phyloP scores from a whole-genome alignment of 768 basidiomycete genomes.

The Pluteus cervinus region DNA sequence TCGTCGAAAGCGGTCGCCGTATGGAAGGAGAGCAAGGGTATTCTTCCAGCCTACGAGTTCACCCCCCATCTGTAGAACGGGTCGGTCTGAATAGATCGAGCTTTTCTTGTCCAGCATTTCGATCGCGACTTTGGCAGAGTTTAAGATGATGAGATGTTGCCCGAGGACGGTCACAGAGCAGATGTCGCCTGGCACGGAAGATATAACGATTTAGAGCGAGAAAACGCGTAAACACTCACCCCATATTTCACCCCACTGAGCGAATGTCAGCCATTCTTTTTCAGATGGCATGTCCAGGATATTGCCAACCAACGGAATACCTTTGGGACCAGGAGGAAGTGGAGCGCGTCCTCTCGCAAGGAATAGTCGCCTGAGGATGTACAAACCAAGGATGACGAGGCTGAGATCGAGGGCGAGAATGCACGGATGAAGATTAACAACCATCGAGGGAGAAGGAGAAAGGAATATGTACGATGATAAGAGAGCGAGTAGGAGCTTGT shows the following conservation, averaged over 20 bases:
- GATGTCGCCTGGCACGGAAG: conserved; percentile 42
- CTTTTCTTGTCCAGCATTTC: conserved; percentile 67
- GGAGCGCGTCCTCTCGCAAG: conserved; percentile 16
- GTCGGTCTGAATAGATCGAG: conserved; percentile 64
- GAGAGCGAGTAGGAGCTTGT: conserved; percentile 13
- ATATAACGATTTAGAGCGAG: not conserved
- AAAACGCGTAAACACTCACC: conserved; percentile 24
- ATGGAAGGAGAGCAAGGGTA: conserved; percentile 48
- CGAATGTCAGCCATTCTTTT: conserved; percentile 46
- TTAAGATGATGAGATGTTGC: conserved; percentile 52
- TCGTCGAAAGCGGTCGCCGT: conserved; percentile 49
- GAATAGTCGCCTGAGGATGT: conserved; percentile 27
- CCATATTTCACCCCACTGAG: conserved; percentile 46
- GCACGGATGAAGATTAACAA: conserved; percentile 17
- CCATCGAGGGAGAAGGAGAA: conserved; percentile 18
- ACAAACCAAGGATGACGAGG: conserved; percentile 25
- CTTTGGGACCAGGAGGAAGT: conserved; percentile 47
- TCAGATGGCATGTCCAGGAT: conserved; percentile 45
- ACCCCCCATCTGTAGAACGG: conserved; percentile 46
- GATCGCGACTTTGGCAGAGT: conserved; percentile 40
- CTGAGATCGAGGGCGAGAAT: conserved; percentile 25
- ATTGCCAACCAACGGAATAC: conserved; percentile 50
- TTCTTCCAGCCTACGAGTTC: conserved; percentile 56
- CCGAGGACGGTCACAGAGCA: conserved; percentile 55
- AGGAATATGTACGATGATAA: conserved; percentile 15